A percentile compares a stretch with the other conserved stretches of the same genome.
Conservation (phyloP, 1,284 basidiomycete species). For the Wallemia mellicola region DNA sequence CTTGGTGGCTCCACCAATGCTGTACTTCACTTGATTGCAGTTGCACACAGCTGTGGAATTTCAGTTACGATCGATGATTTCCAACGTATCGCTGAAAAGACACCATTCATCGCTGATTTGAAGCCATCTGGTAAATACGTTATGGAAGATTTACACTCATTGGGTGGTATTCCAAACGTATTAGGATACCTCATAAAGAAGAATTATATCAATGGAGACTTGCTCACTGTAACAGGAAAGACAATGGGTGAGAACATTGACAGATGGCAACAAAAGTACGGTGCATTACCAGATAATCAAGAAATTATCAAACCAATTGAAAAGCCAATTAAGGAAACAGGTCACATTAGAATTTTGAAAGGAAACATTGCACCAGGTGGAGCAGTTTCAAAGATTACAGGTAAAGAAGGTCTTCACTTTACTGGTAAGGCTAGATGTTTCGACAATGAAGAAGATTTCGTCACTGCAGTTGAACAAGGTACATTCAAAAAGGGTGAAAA, state of each 20-base stretch:
- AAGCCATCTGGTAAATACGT: conserved; percentile 74
- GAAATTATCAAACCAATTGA: conserved; percentile 55
- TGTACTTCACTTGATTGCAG: conserved; percentile 63
- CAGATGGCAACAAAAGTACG: conserved; percentile 43
- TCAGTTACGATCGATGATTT: conserved; percentile 56
- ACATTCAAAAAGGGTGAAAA: conserved; percentile 59
- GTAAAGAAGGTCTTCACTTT: conserved; percentile 64
- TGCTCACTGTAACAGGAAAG: conserved; percentile 58
- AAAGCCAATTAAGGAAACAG: conserved; percentile 60
- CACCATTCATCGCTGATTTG: conserved; percentile 62
- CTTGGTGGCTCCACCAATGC: conserved; percentile 30
- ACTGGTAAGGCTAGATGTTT: conserved; percentile 55
- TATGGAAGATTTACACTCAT: conserved; percentile 64
- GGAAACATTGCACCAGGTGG: conserved; percentile 78
- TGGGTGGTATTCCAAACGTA: conserved; percentile 71
- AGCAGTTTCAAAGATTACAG: conserved; percentile 79
- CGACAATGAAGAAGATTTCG: conserved; percentile 50
- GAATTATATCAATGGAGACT: conserved; percentile 52
- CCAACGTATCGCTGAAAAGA: conserved; percentile 50
- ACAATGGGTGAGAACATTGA: conserved; percentile 69
- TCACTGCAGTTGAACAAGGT: conserved; percentile 46
- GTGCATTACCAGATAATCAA: conserved; percentile 36
- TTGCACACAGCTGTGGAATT: conserved; percentile 64
- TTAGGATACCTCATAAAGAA: conserved; percentile 51
- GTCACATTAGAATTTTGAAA: conserved; percentile 29